Base-by-base conservation (phyloP, 1,139 yeast species). In the Sugiyamaella novakii region DNA sequence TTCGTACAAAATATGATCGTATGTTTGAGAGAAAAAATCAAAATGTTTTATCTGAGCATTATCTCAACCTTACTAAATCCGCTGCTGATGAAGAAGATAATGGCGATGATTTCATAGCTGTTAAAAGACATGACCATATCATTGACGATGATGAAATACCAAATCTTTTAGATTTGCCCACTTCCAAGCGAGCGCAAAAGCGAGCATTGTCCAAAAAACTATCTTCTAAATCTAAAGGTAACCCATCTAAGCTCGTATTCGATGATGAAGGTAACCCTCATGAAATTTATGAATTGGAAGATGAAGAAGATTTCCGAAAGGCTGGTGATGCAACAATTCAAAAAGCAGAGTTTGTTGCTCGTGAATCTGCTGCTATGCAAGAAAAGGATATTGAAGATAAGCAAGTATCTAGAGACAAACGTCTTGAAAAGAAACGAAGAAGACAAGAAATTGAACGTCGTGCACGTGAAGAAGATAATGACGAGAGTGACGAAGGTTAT, bases 1-100 rank as follows among this genome's bases (percentile, higher is more conserved):
- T 81, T 2, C 79, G 91, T 61, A 92, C 98, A 8, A 92, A 87
- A 66, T 88, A 88, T 64, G 98, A 94, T 68, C 80, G 94, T 58
- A 91, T 92, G 96, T 94, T 94, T 71, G 95, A 87, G 64, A 80
- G 99, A 66, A 78, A 87, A 68, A 94, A 92, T 67, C 98, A 94
- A 71, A 87, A 87, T 43, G 95, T 92, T 27, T 73, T 94, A 51
- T 85, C 96, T 31, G 94, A 89, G 57, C 95, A 89, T 65, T 92
- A 88, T 64, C 69, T 83, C 69, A 86, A 82, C 54, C 75, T 92
- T 68, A 60, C 57, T 7, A 61, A 54, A n/a, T 53, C 48, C 3
- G 75, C 73, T 2, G 72, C 62, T 40, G 72, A 60, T 5, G 76
- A 68, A 2, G 88, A 80, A 11, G 84, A 75, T 8, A 83, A 76